phyloP scores from a whole-genome alignment of 495 filamentous ascomycete species.

The Daldinia bambusicola region DNA sequence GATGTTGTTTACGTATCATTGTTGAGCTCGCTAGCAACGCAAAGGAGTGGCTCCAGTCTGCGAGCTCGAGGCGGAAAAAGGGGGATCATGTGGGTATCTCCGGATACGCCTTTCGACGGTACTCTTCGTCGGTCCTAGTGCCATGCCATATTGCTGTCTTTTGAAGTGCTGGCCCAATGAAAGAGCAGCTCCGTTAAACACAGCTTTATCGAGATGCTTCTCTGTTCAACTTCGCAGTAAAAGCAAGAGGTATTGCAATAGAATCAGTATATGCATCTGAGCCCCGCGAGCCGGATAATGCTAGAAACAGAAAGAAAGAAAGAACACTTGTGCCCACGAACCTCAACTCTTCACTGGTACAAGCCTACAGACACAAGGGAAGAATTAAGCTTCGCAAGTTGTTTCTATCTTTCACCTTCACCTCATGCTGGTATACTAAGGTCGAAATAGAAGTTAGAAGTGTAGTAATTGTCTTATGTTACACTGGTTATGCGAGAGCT shows the following conservation, averaged over 20 bases:
- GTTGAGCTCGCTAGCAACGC: background rate
- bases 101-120: background rate
- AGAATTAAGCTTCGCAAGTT: background rate
- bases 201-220: background rate
- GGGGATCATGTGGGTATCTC: background rate
- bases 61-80: background rate
- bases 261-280: background rate
- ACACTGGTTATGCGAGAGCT: background rate
- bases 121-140: background rate
- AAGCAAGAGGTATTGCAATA: background rate
- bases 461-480: background rate
- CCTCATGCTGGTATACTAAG: background rate
- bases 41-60: background rate
- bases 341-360: background rate
- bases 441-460: background rate
- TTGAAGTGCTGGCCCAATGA: constrained; percentile 2
- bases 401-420: background rate
- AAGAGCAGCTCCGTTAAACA: background rate
- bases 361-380: background rate
- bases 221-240: background rate
- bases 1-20: constrained; percentile 8
- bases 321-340: background rate
- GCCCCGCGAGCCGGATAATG: background rate
- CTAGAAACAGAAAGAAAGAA: background rate
- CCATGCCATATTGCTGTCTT: background rate